Evolutionary conservation across 1,284 basidiomycete genomes (phyloP).

Genomic region (Sanghuangporus baumii): DNA sequence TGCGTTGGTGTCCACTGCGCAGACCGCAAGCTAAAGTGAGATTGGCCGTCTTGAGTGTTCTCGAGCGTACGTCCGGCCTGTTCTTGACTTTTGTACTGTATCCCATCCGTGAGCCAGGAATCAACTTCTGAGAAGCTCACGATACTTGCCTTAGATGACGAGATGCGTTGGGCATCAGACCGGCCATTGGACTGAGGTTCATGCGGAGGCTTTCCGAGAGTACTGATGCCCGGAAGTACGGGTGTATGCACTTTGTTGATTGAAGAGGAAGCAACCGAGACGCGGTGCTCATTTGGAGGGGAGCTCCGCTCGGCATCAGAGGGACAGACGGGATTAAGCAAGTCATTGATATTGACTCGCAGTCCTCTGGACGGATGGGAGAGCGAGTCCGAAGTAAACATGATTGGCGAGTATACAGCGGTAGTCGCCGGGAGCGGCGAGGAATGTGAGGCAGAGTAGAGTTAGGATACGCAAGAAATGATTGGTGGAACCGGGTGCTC

Average conservation of each 20-base stretch:
- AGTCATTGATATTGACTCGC: conserved; percentile 6
- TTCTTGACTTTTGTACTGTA: not conserved
- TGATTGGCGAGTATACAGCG: not conserved
- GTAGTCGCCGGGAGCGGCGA: not conserved
- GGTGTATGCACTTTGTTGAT: not conserved
- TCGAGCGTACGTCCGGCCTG: not conserved
- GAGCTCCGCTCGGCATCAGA: not conserved
- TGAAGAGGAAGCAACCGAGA: not conserved
- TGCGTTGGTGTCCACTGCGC: not conserved
- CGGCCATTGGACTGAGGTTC: not conserved
- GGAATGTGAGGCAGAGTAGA: not conserved
- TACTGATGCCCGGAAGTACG: not conserved
- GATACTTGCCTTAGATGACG: not conserved
- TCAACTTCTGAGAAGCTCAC: not conserved
- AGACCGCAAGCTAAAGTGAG: not conserved
- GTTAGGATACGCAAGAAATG: not conserved
- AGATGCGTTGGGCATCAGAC: not conserved
- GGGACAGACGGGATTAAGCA: conserved; percentile 8
- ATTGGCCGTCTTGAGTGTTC: not conserved
- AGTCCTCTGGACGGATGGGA: not conserved
- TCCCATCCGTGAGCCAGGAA: not conserved
- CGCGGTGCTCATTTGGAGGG: not conserved
- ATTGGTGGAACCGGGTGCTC: not conserved
- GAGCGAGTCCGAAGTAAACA: not conserved
- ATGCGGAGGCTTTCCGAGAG: not conserved